Conservation (phyloP, 495 filamentous ascomycete species). For the Aspergillus kassunensis region DNA sequence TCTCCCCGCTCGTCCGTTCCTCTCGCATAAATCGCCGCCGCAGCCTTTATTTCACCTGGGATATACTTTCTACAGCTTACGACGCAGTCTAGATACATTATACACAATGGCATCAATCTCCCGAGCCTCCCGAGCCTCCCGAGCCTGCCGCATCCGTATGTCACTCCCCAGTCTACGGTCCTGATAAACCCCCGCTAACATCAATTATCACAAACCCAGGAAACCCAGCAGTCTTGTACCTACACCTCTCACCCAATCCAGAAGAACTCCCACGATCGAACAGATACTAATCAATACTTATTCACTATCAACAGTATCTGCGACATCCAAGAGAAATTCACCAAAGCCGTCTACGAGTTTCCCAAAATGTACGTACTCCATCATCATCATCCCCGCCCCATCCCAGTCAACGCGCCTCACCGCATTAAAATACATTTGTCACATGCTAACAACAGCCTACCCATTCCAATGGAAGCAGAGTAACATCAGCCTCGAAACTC, state of each 20-base stretch:
- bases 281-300: slow-evolving; percentile 6
- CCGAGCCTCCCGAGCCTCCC: slow-evolving; percentile 26
- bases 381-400: not conserved
- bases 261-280: not conserved
- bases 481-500: slow-evolving; percentile 40
- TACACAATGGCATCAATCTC: slow-evolving; percentile 29
- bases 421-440: too few species aligned
- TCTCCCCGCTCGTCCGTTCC: not conserved
- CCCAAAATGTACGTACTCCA: slow-evolving; percentile 59
- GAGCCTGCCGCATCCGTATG: slow-evolving; percentile 37
- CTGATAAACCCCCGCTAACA: too few species aligned
- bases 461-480: too few species aligned
- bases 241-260: not conserved
- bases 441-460: too few species aligned
- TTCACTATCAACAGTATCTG: slow-evolving; percentile 70
- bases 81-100: too few species aligned
- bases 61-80: too few species aligned
- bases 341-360: slow-evolving; percentile 75
- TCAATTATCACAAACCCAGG: slow-evolving; percentile 38
- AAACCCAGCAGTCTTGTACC: slow-evolving; percentile 66
- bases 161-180: not conserved
- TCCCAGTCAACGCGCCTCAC: too few species aligned
- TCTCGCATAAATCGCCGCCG: not conserved
- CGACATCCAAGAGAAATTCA: slow-evolving; percentile 94
- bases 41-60: not conserved